Percentiles rank a stretch among this genome's conserved stretches.
These are phyloP conservation scores for Globisporangium splendens DNA, from an alignment of 352 stramenopile genomes.

Conservation along the genomic window DNA sequence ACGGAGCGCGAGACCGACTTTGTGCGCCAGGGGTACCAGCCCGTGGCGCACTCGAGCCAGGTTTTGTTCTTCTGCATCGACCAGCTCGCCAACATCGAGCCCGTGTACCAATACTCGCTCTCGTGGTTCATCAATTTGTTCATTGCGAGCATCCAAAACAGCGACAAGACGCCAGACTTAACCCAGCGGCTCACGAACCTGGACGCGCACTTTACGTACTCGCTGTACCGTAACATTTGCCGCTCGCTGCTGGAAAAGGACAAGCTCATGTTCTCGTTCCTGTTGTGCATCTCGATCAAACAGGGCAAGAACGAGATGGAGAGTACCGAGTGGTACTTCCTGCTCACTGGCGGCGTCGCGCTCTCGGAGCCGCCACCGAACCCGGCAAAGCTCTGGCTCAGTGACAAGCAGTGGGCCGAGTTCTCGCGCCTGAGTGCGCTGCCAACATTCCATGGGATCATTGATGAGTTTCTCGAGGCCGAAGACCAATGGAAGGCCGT, in stretches of 20 bases:
- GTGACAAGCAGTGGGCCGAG: constrained; percentile 91
- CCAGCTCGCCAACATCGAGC: constrained; percentile 92
- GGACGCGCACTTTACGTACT: constrained; percentile 89
- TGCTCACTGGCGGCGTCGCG: constrained; percentile 91
- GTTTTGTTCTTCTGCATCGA: constrained; percentile 95
- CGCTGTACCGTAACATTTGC: constrained; percentile 91
- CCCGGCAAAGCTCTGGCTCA: constrained; percentile 88
- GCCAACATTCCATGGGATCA: constrained; percentile 72
- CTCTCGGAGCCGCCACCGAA: constrained; percentile 89
- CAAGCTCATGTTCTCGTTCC: constrained; percentile 93
- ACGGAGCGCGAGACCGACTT: constrained; percentile 90
- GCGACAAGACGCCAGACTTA: constrained; percentile 73
- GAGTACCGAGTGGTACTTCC: constrained; percentile 89
- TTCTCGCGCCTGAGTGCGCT: constrained; percentile 87
- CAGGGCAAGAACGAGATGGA: constrained; percentile 78
- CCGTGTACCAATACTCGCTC: constrained; percentile 92
- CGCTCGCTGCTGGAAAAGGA: constrained; percentile 92
- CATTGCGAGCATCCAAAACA: constrained; percentile 85
- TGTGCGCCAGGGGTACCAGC: constrained; percentile 86
- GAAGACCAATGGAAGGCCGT: constrained; percentile 84
- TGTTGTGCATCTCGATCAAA: constrained; percentile 87
- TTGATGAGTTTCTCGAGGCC: constrained; percentile 78
- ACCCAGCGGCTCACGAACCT: constrained; percentile 77
- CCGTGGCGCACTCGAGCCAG: constrained; percentile 87
- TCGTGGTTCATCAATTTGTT: constrained; percentile 93